Evolutionary conservation across 306 rosid genomes (phyloP), one percentile per base, ranked within the genome.

Genomic region (Dryas octopetala): DNA sequence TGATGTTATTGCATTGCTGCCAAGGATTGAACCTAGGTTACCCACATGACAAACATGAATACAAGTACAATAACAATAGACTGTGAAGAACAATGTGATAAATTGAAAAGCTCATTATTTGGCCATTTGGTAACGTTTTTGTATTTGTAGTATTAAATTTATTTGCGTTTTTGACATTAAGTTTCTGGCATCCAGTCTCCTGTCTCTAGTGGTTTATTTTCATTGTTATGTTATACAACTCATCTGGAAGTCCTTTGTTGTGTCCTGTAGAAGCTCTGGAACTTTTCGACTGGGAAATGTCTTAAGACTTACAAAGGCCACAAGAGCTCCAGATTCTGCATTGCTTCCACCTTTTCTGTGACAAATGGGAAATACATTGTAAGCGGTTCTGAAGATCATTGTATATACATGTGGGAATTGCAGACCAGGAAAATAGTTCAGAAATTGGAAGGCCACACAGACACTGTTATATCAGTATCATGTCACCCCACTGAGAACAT

Each of bases 381-480:
- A 19, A 86, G 98, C 23, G 98, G 98, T 65, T 95, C 98, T 6
- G 98, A 95, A 83, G 98, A 95, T 84, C 85, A 69, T 70, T 79
- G 87, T 77, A 84, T 91, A 67, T 91, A 87, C 86, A 58, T 95
- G 77, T 95, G 98, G 98, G 98, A 90, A 14, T 78, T 95, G 83
- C 98, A 91, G 84, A 72, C 85, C 61, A 85, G 96, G 85, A 81
- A 86, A 82, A 63, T 89, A 50, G 89, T 91, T 53, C 98, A 95
- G 88, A 95, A 89, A 86, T 76, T 95, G 86, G 97, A 95, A 86
- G 98, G 98, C 66, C 98, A 95, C 85, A 83, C 95, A 0, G 96
- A 95, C 76, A 82, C 98, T 5, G 97, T 89, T 78, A 83, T 95
- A 74, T 95, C 97, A 32, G 97, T 95, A 51, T 80, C 96, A 2